Conservation (phyloP, 495 filamentous ascomycete species). For the Lentithecium fluviatile region DNA sequence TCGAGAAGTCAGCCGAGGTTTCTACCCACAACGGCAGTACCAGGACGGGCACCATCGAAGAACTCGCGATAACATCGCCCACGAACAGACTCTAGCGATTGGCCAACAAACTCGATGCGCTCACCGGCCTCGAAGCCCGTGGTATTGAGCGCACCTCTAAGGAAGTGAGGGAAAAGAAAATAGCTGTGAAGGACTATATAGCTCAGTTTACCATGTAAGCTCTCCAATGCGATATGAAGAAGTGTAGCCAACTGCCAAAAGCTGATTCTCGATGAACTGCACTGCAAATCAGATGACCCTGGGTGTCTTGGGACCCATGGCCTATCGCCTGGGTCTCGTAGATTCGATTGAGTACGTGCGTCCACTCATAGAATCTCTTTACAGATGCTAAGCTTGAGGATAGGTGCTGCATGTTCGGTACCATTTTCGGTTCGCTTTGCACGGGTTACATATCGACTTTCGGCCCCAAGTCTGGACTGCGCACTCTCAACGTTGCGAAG, state of each 20-base stretch:
- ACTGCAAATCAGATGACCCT: slow-evolving; percentile 28
- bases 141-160: slow-evolving; percentile 23
- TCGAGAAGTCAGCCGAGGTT: no score
- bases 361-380: no score
- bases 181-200: slow-evolving; percentile 17
- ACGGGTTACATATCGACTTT: slow-evolving; percentile 32
- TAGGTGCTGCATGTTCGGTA: slow-evolving; percentile 18
- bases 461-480: slow-evolving; percentile 28
- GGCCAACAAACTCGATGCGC: slow-evolving; percentile 15
- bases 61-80: slow-evolving; percentile 10
- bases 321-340: slow-evolving; percentile 22
- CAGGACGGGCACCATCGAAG: slow-evolving; percentile 15
- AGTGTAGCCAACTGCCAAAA: background rate
- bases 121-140: slow-evolving; percentile 17
- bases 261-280: slow-evolving; percentile 27
- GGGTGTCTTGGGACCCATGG: slow-evolving; percentile 25
- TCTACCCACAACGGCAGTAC: no score
- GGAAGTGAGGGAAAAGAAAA: slow-evolving; percentile 8
- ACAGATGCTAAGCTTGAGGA: no score
- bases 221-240: background rate
- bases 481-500: slow-evolving; percentile 29
- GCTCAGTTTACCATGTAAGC: slow-evolving; percentile 22
- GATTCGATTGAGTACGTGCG: no score
- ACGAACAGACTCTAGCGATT: slow-evolving; percentile 19
- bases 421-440: slow-evolving; percentile 14